phyloP scores from a whole-genome alignment of 2,329 filamentous ascomycete genomes.

The Phoma sp. region DNA sequence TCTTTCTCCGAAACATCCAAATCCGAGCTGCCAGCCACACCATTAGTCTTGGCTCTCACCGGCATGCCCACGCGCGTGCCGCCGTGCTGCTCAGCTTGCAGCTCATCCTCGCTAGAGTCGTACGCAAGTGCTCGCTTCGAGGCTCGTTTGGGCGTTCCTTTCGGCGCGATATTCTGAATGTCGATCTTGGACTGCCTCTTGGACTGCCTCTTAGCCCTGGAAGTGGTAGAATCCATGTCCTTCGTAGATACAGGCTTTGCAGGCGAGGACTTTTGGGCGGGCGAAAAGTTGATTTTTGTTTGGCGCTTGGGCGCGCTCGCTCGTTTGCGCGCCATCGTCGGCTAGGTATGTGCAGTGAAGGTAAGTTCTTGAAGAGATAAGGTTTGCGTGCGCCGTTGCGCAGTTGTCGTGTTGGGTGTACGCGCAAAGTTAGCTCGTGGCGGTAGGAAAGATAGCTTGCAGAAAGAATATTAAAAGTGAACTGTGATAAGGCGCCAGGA shows the following conservation, averaged over 20 bases:
- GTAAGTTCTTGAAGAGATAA: neutral
- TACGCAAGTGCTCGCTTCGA: conserved; percentile 22
- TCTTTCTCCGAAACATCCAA: conserved; percentile 4
- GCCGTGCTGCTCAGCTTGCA: conserved; percentile 24
- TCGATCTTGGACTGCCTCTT: conserved; percentile 31
- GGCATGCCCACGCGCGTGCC: conserved; percentile 33
- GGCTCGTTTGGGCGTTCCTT: conserved; percentile 25
- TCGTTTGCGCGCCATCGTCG: conserved; percentile 37
- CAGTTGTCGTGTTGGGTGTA: neutral
- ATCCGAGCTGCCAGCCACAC: conserved; percentile 38
- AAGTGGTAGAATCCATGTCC: conserved; percentile 36
- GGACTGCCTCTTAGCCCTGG: conserved; percentile 25
- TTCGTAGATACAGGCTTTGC: conserved; percentile 29
- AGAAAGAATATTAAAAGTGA: neutral
- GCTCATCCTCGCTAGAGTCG: conserved; percentile 33
- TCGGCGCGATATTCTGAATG: conserved; percentile 40
- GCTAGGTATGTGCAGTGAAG: neutral
- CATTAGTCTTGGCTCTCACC: conserved; percentile 19
- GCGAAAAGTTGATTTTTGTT: conserved; percentile 54
- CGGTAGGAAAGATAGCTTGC: too few species aligned
- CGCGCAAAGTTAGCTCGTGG: neutral
- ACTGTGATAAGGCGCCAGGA: neutral
- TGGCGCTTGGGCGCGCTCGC: conserved; percentile 45
- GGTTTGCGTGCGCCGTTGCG: neutral
- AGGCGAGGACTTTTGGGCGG: conserved; percentile 51